Percentiles rank a stretch among this genome's conserved stretches.
These are phyloP conservation scores for Podospora conica DNA, from an alignment of 495 filamentous ascomycete species.

Conservation along the genomic window DNA sequence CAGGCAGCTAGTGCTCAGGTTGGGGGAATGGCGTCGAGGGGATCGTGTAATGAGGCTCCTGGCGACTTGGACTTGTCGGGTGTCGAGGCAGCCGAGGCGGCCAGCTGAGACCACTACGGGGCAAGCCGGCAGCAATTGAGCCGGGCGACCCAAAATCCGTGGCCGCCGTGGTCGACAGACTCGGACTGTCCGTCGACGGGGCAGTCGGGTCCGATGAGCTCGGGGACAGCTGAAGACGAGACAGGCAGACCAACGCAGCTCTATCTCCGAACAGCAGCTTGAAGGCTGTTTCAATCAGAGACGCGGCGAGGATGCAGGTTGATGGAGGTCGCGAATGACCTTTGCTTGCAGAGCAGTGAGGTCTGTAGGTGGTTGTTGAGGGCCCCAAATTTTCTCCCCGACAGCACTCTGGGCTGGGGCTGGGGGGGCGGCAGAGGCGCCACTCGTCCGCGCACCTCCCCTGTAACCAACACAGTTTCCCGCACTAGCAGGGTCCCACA, in stretches of 20 bases:
- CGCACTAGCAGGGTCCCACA: slow-evolving; percentile 12
- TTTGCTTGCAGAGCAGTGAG: neutral
- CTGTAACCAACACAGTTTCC: neutral
- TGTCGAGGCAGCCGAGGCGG: neutral
- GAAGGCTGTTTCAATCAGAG: neutral
- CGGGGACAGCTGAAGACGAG: neutral
- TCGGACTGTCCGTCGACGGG: neutral
- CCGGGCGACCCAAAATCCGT: neutral
- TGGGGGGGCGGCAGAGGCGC: neutral
- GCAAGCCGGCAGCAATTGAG: slow-evolving; percentile 9
- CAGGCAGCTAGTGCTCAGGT: neutral
- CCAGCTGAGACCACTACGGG: slow-evolving; percentile 4
- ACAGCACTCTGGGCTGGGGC: neutral
- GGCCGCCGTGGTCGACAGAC: neutral
- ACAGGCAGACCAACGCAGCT: neutral
- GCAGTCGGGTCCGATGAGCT: neutral
- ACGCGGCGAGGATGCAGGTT: neutral
- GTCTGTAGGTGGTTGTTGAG: neutral
- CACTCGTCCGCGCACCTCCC: neutral
- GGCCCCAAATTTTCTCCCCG: slow-evolving; percentile 7
- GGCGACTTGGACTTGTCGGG: neutral
- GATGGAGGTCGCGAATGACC: neutral
- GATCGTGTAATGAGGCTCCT: slow-evolving; percentile 1
- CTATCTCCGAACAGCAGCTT: neutral
- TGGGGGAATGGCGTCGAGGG: slow-evolving; percentile 4